Conservation (phyloP, 148 eudicot genomes). For the Euryodendron excelsum region DNA sequence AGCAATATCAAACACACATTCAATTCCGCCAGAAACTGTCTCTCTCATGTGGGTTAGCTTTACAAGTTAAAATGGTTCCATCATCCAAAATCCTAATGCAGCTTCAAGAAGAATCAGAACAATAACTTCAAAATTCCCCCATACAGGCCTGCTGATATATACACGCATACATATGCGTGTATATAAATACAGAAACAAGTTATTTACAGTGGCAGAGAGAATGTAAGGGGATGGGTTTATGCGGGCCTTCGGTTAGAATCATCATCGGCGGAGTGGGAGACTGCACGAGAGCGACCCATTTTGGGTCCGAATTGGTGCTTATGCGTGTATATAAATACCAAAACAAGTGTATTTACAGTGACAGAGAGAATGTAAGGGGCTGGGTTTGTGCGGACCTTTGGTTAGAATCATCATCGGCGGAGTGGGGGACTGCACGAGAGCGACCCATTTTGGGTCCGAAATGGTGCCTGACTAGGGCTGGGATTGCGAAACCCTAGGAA, state of each 20-base stretch:
- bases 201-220: not conserved
- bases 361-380: not conserved
- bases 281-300: conserved; percentile 87
- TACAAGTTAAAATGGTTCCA: not conserved
- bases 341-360: not conserved
- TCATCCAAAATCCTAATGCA: not conserved
- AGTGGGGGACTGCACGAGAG: conserved; percentile 59
- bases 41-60: too few species aligned
- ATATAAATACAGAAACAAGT: not conserved
- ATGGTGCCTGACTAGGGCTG: conserved; percentile 10
- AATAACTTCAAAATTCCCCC: too few species aligned
- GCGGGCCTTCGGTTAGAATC: conserved; percentile 71
- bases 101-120: not conserved
- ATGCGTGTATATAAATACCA: not conserved
- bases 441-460: conserved; percentile 57
- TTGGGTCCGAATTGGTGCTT: not conserved
- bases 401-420: conserved; percentile 67
- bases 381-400: conserved; percentile 45
- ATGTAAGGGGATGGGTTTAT: not conserved
- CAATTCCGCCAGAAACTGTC: too few species aligned
- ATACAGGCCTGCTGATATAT: not conserved
- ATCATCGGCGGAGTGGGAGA: conserved; percentile 55
- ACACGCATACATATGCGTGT: not conserved
- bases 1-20: not conserved
- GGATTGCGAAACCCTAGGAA: conserved; percentile 16